Evolutionary conservation across 805 yeast species (phyloP).

Genomic region (Candida fluviatilis): DNA sequence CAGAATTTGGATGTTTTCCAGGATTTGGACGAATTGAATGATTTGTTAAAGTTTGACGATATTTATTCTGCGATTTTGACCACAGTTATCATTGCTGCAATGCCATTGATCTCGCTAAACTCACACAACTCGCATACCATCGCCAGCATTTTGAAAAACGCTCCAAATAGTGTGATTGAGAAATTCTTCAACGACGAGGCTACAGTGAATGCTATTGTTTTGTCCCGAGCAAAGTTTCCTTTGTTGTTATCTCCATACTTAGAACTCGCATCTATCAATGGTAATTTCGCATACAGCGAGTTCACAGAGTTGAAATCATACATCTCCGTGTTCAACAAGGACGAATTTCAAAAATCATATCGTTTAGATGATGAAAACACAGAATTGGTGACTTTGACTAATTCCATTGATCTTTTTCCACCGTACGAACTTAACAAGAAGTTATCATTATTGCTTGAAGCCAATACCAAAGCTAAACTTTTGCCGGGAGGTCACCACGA

Average conservation of each 20-base stretch:
- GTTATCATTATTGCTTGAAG: slow-evolving; percentile 38
- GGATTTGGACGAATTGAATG: slow-evolving; percentile 38
- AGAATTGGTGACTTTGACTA: slow-evolving; percentile 48
- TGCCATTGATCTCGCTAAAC: slow-evolving; percentile 48
- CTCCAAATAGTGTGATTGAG: slow-evolving; percentile 43
- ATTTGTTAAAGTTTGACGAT: slow-evolving; percentile 44
- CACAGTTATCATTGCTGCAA: slow-evolving; percentile 38
- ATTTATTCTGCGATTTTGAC: slow-evolving; percentile 49
- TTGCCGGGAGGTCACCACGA: slow-evolving; percentile 44
- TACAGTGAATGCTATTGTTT: slow-evolving; percentile 40
- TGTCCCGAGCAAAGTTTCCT: slow-evolving; percentile 76
- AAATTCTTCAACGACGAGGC: slow-evolving; percentile 44
- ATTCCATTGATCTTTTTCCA: slow-evolving; percentile 48
- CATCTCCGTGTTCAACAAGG: slow-evolving; percentile 44
- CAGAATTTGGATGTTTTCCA: slow-evolving; percentile 41
- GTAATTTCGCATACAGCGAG: slow-evolving; percentile 63
- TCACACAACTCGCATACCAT: slow-evolving; percentile 42
- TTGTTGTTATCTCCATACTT: slow-evolving; percentile 56
- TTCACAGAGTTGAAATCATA: slow-evolving; percentile 57
- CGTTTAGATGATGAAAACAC: slow-evolving; percentile 49
- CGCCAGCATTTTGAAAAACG: slow-evolving; percentile 35
- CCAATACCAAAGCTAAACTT: slow-evolving; percentile 66
- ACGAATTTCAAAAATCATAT: slow-evolving; percentile 36
- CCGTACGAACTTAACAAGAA: slow-evolving; percentile 51
- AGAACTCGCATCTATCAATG: slow-evolving; percentile 56